Percentiles rank a stretch among this genome's conserved stretches.
Conservation (phyloP, 2,329 filamentous ascomycete genomes). For the Paecilomyces sp. region DNA sequence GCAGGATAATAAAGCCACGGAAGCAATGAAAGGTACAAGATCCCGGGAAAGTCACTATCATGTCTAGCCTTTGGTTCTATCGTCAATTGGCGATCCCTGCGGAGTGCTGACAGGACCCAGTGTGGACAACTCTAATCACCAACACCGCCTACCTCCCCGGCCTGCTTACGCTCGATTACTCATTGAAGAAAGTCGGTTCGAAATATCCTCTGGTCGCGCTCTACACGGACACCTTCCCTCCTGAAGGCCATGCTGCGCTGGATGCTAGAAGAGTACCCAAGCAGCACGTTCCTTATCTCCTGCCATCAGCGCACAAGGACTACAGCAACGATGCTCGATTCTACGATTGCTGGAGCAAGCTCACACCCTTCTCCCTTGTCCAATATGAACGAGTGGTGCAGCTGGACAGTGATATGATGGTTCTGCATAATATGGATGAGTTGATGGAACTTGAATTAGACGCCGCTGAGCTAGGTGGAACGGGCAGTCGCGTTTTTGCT, state of each 20-base stretch:
- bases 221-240: constrained; percentile 71
- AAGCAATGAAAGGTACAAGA: neutral
- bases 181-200: constrained; percentile 57
- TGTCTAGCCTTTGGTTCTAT: neutral
- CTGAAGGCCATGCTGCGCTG: constrained; percentile 62
- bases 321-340: constrained; percentile 75
- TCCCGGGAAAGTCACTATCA: neutral
- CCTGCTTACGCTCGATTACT: constrained; percentile 72
- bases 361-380: constrained; percentile 67
- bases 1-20: neutral
- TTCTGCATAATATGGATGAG: constrained; percentile 81
- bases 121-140: constrained; percentile 84
- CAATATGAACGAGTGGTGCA: constrained; percentile 76
- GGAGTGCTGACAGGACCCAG: constrained; percentile 36
- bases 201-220: constrained; percentile 75
- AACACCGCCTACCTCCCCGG: constrained; percentile 76
- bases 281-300: constrained; percentile 64
- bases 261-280: constrained; percentile 61
- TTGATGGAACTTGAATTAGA: constrained; percentile 78
- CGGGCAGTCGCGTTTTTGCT: constrained; percentile 64
- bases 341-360: constrained; percentile 85
- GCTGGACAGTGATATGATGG: constrained; percentile 84
- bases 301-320: constrained; percentile 58
- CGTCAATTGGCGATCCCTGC: neutral
- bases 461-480: constrained; percentile 40